A percentile compares a stretch with the other conserved stretches of the same genome.
Evolutionary conservation across 495 filamentous ascomycete species (phyloP).

Genomic region (Xanthoparmelia taractica): DNA sequence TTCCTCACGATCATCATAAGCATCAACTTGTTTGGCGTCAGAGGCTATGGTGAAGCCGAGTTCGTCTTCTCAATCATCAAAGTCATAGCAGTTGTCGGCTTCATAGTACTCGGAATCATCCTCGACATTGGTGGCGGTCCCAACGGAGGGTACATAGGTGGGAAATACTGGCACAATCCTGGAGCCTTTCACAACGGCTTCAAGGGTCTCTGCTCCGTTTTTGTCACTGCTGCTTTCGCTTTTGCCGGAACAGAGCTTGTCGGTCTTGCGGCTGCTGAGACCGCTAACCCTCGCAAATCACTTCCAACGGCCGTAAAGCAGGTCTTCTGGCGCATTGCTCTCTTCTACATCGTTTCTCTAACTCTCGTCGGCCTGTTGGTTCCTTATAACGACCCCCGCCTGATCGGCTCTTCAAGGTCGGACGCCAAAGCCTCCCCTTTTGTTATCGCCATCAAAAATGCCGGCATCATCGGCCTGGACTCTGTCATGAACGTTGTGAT

Average conservation of each 20-base stretch:
- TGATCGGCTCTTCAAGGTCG: slow-evolving; percentile 49
- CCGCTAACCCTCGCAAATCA: slow-evolving; percentile 38
- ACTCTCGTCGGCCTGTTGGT: slow-evolving; percentile 57
- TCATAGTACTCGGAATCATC: slow-evolving; percentile 75
- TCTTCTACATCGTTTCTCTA: slow-evolving; percentile 45
- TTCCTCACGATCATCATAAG: slow-evolving; percentile 65
- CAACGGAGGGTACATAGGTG: slow-evolving; percentile 71
- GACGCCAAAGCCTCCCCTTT: slow-evolving; percentile 78
- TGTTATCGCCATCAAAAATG: slow-evolving; percentile 78
- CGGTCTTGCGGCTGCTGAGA: slow-evolving; percentile 46
- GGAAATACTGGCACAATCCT: slow-evolving; percentile 71
- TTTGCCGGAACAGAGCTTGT: slow-evolving; percentile 94
- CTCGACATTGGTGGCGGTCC: slow-evolving; percentile 75
- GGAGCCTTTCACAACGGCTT: slow-evolving; percentile 90
- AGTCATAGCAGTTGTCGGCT: slow-evolving; percentile 76
- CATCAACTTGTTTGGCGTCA: slow-evolving; percentile 83
- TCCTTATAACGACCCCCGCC: slow-evolving; percentile 53
- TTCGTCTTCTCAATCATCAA: slow-evolving; percentile 85
- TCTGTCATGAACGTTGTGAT: slow-evolving; percentile 89
- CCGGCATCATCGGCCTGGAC: slow-evolving; percentile 65
- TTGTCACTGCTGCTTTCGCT: slow-evolving; percentile 87
- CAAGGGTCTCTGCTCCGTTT: slow-evolving; percentile 88
- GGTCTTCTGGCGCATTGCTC: slow-evolving; percentile 35
- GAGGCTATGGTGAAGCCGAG: slow-evolving; percentile 85
- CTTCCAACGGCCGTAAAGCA: slow-evolving; percentile 40